A percentile compares a stretch with the other conserved stretches of the same genome.
Conservation (phyloP, 257 asterid species). For the Penstemon barbatus region DNA sequence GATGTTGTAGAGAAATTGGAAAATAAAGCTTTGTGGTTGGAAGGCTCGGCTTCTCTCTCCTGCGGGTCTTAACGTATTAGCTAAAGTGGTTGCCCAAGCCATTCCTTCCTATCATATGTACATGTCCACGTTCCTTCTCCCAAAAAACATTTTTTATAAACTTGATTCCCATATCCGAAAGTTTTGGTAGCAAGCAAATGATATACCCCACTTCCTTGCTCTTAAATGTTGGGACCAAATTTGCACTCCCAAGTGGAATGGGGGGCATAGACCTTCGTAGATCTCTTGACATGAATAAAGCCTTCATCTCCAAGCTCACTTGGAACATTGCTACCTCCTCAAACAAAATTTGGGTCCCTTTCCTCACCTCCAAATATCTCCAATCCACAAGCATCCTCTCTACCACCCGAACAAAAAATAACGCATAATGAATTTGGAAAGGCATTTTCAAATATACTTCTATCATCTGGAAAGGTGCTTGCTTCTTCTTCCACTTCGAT, state of each 20-base stretch:
- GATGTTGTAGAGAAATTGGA: too few relatives aligned
- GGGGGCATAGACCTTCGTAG: not conserved
- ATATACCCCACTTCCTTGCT: too few relatives aligned
- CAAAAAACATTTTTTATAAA: not conserved
- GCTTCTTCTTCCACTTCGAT: not conserved
- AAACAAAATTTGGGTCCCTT: not conserved
- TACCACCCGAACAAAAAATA: not conserved
- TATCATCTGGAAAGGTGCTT: not conserved
- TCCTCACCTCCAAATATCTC: not conserved
- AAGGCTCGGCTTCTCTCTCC: too few relatives aligned
- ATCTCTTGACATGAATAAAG: not conserved
- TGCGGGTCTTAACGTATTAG: too few relatives aligned
- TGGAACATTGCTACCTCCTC: not conserved
- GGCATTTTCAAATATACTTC: not conserved
- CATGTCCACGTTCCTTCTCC: not conserved
- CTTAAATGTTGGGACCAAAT: not conserved
- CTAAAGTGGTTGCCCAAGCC: too few relatives aligned
- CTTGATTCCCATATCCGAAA: not conserved
- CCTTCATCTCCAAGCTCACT: not conserved
- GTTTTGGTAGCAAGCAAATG: not conserved
- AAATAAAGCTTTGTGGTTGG: too few relatives aligned
- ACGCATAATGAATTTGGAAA: not conserved
- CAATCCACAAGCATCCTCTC: not conserved
- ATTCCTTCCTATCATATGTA: too few relatives aligned
- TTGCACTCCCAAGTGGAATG: not conserved